Base-by-base conservation (phyloP, 2,329 filamentous ascomycete genomes). In the Hymenoscyphus fraxineus region DNA sequence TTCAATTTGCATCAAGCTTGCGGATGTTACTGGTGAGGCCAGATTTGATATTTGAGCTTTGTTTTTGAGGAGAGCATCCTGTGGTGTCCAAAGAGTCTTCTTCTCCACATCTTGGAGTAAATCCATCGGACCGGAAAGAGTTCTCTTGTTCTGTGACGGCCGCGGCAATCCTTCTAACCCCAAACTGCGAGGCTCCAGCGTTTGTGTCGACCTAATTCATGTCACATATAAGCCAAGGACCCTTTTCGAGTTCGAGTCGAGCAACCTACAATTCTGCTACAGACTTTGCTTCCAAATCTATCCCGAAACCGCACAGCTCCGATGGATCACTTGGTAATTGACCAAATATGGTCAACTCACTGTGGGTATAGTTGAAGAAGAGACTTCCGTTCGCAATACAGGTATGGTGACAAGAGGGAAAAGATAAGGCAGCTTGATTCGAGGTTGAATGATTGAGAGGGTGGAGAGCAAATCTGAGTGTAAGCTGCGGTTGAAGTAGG, bases 1-100 rank as follows among this genome's bases (percentile, higher is more conserved):
- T 69, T 92, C 60, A n/a, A 41, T 35, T 16, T 22, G 12, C 22
- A 16, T 31, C 16, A 54, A 38, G 7, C 22, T 32, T 13, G 22
- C 39, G 31, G 51, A 32, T 13, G n/a, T 39, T 40, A 32, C 38
- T 31, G 27, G 38, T 22, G 60, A 7, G 38, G 9, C 19, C 19
- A 27, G 1, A 27, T 35, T 58, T 61, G 6, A 47, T n/a, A 13
- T 32, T 71, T 68, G 55, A 40, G n/a, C 9, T 10, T 39, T 62
- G 54, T 31, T 41, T 4, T 61, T 7, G n/a, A 59, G 27, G n/a
- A 61, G 69, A 64, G 22, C 68, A 63, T 40, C 66, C 68, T n/a
- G 67, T 41, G 70, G 70, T 5, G 60, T 68, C 73, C 73, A 75
- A 3, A 75, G 59, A 44, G 69, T 67, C 32, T 67, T 70, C 5